Evolutionary conservation across 441 rosid genomes (phyloP).

Genomic region (Jatropha podagrica): DNA sequence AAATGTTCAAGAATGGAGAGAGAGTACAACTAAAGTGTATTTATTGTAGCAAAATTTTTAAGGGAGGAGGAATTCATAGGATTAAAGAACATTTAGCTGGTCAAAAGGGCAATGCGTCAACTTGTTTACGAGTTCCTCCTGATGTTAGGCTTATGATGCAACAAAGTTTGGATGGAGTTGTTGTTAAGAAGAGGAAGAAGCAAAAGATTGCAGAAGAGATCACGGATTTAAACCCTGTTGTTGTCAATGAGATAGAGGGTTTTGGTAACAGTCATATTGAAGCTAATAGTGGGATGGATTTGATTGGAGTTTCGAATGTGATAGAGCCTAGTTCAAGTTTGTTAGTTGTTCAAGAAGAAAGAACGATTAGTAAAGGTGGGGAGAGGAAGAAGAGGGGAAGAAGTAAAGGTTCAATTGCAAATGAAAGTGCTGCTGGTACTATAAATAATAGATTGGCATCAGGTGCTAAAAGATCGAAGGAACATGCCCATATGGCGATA

Average conservation of each 20-base stretch:
- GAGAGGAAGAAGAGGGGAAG: constrained; percentile 57
- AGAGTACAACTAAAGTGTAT: constrained; percentile 70
- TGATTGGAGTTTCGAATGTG: constrained; percentile 32
- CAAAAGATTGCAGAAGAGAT: constrained; percentile 45
- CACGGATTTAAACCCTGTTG: constrained; percentile 28
- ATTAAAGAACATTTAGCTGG: constrained; percentile 92
- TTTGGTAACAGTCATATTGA: constrained; percentile 37
- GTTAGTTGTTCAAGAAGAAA: constrained; percentile 33
- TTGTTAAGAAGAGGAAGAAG: constrained; percentile 64
- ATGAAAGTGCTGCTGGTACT: constrained; percentile 28
- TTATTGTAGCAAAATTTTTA: constrained; percentile 69
- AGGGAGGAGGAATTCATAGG: constrained; percentile 94
- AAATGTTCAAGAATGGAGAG: constrained; percentile 72
- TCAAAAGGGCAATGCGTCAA: constrained; percentile 83
- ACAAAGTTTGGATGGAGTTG: constrained; percentile 68
- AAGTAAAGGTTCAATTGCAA: constrained; percentile 30
- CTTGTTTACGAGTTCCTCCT: constrained; percentile 64
- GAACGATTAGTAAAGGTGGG: constrained; percentile 36
- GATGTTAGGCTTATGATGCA: constrained; percentile 63
- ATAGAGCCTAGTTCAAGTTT: constrained; percentile 37
- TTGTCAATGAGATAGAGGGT: constrained; percentile 37
- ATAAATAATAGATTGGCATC: constrained; percentile 11
- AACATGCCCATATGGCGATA: constrained; percentile 50
- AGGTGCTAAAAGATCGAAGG: constrained; percentile 37
- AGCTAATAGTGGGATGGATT: constrained; percentile 32